Evolutionary conservation across 208 protist genomes (phyloP).

Genomic region (Crithidia expoeki): DNA sequence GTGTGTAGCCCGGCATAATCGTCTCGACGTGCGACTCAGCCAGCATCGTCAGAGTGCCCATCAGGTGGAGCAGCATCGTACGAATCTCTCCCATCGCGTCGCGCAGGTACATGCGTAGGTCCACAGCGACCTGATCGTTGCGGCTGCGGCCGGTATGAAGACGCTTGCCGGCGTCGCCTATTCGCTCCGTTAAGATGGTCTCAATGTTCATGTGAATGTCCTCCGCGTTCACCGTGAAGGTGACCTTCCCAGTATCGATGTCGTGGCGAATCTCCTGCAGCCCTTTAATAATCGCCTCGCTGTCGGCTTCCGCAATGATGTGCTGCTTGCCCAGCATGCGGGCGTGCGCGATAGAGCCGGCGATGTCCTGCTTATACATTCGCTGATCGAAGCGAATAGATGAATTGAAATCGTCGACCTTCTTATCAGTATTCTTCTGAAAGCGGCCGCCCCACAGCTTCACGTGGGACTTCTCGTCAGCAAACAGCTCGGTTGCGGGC

Average conservation of each 20-base stretch:
- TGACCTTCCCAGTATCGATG: slow-evolving; percentile 31
- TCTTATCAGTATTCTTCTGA: slow-evolving; percentile 40
- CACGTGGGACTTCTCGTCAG: slow-evolving; percentile 16
- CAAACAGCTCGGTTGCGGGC: neutral
- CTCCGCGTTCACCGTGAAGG: slow-evolving; percentile 34
- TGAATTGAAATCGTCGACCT: slow-evolving; percentile 42
- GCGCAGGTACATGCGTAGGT: slow-evolving; percentile 39
- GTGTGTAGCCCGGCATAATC: slow-evolving; percentile 44
- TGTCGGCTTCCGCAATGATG: slow-evolving; percentile 36
- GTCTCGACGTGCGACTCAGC: slow-evolving; percentile 34
- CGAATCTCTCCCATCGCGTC: slow-evolving; percentile 32
- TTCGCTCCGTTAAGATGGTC: slow-evolving; percentile 35
- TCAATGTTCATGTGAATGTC: slow-evolving; percentile 46
- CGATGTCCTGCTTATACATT: slow-evolving; percentile 43
- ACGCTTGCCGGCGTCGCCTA: slow-evolving; percentile 40
- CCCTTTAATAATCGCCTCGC: slow-evolving; percentile 30
- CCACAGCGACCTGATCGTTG: slow-evolving; percentile 38
- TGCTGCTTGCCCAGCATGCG: slow-evolving; percentile 39
- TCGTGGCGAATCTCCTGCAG: slow-evolving; percentile 29
- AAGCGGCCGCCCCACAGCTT: slow-evolving; percentile 43
- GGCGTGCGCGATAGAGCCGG: slow-evolving; percentile 38
- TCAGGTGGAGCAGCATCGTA: slow-evolving; percentile 29
- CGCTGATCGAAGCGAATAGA: slow-evolving; percentile 42
- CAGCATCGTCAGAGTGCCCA: slow-evolving; percentile 26
- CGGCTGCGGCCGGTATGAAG: slow-evolving; percentile 39